Base-by-base conservation (phyloP, 2,329 filamentous ascomycete species). In the Zarea fungicola region DNA sequence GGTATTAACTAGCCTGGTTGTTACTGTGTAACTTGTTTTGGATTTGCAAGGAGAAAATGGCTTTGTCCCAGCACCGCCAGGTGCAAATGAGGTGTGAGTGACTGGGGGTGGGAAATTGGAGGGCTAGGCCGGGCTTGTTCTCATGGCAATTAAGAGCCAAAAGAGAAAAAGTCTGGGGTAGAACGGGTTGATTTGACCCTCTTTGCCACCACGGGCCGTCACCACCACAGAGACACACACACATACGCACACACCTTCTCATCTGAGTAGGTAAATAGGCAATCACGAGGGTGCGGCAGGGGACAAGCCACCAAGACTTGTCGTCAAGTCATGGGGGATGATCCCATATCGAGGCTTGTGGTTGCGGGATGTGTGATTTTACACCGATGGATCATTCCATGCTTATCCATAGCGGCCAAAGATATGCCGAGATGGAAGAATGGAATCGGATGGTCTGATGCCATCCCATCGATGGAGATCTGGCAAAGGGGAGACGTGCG, bases 91-190 rank as follows among this genome's bases (percentile, higher is more conserved):
- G 25, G 16, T 6, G 34, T 21, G 11, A 13, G 18, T 34, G 31
- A 7, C n/a, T n/a, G 19, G 31, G n/a, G 10, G 31, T 34, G 31
- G 29, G 35, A 39, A 39, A 39, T 39, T 36, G 34, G 34, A 36
- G 34, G 34, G 34, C 16, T 11, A 36, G 16, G 16, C 26, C 13
- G 22, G 34, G 34, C 34, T 37, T 22, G 22, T 25, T 19, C 18
- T 39, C n/a, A 21, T 14, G 19, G 23, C 19, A 9, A 37, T 14
- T 18, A n/a, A 37, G 21, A 8, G 7, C 14, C 7, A 28, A 13
- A 18, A 8, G 6, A n/a, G 22, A 21, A n/a, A 42, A 42, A 42
- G 39, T 42, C 39, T 31, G 39, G 39, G 39, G 39, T 42, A 42
- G 13, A 29, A 10, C n/a, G 19, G 39, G 25, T 42, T 42, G 39